phyloP scores from a whole-genome alignment of 768 basidiomycete genomes.

The Tephrocybe rancida region DNA sequence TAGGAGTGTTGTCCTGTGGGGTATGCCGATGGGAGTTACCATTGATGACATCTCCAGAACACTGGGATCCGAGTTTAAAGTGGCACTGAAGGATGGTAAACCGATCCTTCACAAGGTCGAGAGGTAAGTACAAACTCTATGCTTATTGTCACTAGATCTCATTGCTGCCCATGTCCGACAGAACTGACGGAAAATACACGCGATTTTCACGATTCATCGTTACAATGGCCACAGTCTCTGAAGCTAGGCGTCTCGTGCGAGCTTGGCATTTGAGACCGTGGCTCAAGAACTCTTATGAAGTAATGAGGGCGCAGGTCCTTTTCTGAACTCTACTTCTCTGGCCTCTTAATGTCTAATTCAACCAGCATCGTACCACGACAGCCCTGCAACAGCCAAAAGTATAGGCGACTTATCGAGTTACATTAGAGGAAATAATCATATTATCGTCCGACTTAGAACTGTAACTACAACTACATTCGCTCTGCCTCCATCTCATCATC shows the following conservation, averaged over 20 bases:
- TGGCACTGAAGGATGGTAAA: conserved; percentile 42
- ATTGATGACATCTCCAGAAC: conserved; percentile 35
- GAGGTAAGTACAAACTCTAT: conserved; percentile 41
- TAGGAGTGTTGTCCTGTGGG: conserved; percentile 59
- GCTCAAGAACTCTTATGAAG: conserved; percentile 5
- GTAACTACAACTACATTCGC: conserved; percentile 75
- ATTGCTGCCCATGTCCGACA: conserved; percentile 18
- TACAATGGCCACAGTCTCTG: conserved; percentile 55
- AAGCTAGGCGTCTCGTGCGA: conserved; percentile 72
- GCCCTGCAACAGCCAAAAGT: background rate
- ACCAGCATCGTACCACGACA: too few relatives aligned
- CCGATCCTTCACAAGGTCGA: conserved; percentile 53
- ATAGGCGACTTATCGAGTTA: conserved; percentile 10
- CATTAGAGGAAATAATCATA: conserved; percentile 26
- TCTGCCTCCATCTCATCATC: conserved; percentile 72
- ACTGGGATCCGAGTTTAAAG: conserved; percentile 41
- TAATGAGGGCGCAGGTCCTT: conserved; percentile 21
- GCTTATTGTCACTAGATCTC: background rate
- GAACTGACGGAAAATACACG: conserved; percentile 41
- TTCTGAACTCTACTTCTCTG: conserved; percentile 14
- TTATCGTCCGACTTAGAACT: conserved; percentile 22
- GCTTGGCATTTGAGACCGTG: conserved; percentile 57
- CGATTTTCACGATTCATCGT: conserved; percentile 57
- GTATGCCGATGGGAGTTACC: conserved; percentile 55
- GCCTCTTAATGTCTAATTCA: background rate